These are phyloP conservation scores for Hygrophila difformis DNA, from an alignment of 257 asterid species.

Conservation along the genomic window DNA sequence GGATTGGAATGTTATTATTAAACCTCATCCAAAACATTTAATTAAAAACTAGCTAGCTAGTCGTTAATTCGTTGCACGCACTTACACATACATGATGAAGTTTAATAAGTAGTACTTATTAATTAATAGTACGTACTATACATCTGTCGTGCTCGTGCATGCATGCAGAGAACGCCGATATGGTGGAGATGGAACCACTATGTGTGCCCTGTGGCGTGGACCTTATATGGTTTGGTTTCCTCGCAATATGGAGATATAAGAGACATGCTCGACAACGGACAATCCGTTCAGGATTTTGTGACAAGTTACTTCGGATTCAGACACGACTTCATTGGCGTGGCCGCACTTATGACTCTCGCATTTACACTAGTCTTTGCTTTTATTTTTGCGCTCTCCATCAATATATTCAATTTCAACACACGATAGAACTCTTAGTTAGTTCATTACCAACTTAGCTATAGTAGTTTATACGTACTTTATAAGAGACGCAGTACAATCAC, in stretches of 20 bases:
- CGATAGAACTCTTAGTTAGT: too few species aligned
- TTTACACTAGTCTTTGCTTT: slow-evolving; percentile 20
- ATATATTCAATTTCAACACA: too few species aligned
- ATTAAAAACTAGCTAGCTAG: too few species aligned
- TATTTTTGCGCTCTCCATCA: too few species aligned
- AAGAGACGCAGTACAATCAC: too few species aligned
- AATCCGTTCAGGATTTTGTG: slow-evolving; percentile 16
- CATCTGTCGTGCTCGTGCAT: too few species aligned
- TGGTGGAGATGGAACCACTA: slow-evolving; percentile 34
- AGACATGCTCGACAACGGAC: not conserved
- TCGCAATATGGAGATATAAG: slow-evolving; percentile 22
- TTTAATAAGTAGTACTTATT: too few species aligned
- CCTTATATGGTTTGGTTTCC: slow-evolving; percentile 17
- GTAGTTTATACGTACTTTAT: too few species aligned
- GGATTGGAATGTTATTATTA: not conserved
- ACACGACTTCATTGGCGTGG: slow-evolving; percentile 20
- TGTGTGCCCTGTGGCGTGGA: slow-evolving; percentile 24
- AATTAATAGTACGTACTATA: too few species aligned
- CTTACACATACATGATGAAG: too few species aligned
- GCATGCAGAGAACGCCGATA: slow-evolving; percentile 18
- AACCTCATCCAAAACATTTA: not conserved
- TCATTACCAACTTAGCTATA: too few species aligned
- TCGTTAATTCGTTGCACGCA: too few species aligned
- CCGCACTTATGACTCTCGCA: slow-evolving; percentile 14
- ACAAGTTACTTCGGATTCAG: slow-evolving; percentile 18